phyloP scores from a whole-genome alignment of 1,284 basidiomycete genomes.

The Gymnopus androsaceus region DNA sequence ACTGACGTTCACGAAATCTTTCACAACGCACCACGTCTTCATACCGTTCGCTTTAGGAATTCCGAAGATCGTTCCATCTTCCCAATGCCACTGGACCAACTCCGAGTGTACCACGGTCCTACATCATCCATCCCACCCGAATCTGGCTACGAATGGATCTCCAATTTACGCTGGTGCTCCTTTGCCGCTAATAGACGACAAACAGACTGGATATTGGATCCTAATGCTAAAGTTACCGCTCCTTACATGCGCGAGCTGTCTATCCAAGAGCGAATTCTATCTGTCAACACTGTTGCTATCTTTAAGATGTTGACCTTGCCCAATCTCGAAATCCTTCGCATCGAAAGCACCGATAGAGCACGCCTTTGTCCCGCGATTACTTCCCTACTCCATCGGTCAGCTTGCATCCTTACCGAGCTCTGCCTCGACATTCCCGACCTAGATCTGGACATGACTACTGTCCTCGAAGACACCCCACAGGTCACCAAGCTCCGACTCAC shows the following conservation, averaged over 20 bases:
- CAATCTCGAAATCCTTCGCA: neutral
- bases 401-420: neutral
- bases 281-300: neutral
- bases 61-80: slow-evolving; percentile 3
- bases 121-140: neutral
- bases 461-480: neutral
- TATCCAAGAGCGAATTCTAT: neutral
- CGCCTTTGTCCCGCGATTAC: neutral
- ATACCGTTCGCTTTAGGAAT: neutral
- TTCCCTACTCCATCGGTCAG: neutral
- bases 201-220: neutral
- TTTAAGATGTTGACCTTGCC: neutral
- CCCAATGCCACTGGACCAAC: neutral
- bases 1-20: neutral
- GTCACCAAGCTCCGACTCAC: neutral
- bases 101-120: slow-evolving; percentile 2
- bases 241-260: neutral
- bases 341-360: neutral
- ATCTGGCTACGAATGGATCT: neutral
- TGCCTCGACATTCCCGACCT: slow-evolving; percentile 2
- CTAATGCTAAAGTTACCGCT: neutral
- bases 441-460: neutral
- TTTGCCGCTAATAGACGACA: neutral
- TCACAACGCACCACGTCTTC: neutral
- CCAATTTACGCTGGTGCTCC: slow-evolving; percentile 1